phyloP scores from a whole-genome alignment of 108 stramenopile species.

The Nannochloropsis salina region DNA sequence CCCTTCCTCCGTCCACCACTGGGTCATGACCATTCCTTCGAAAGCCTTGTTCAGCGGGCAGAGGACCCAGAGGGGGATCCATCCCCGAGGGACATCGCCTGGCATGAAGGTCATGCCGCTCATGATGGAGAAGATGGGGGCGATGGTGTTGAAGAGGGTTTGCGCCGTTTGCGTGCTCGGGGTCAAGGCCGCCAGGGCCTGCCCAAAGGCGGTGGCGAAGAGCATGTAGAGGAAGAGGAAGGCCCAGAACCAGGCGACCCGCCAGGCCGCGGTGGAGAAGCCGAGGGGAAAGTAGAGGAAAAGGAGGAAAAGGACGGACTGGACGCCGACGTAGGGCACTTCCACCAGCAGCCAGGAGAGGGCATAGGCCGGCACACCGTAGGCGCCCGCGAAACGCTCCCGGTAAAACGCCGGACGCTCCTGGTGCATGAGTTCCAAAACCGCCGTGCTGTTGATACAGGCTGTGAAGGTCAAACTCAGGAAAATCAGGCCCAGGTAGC shows the following conservation, averaged over 20 bases:
- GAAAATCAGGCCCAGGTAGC: background rate
- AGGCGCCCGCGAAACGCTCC: conserved; percentile 28
- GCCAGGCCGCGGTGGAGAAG: conserved; percentile 31
- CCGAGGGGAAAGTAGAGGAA: conserved; percentile 52
- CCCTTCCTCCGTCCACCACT: background rate
- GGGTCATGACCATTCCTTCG: conserved; percentile 7
- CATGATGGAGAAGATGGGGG: background rate
- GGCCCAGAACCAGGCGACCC: conserved; percentile 50
- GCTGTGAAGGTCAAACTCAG: background rate
- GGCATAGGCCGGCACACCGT: conserved; percentile 33
- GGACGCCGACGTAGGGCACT: conserved; percentile 38
- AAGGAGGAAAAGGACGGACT: conserved; percentile 39
- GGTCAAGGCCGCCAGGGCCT: background rate
- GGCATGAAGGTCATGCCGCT: conserved; percentile 6
- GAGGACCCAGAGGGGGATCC: background rate
- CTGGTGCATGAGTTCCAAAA: background rate
- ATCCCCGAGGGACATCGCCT: background rate
- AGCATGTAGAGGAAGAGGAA: conserved; percentile 20
- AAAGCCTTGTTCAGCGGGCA: background rate
- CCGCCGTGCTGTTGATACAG: background rate
- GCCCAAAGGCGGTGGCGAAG: background rate
- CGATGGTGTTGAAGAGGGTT: background rate
- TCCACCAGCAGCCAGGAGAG: conserved; percentile 28
- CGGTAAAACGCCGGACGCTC: background rate
- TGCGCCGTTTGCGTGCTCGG: background rate